phyloP scores from a whole-genome alignment of 73 alveolate species.

The Effrenium voratum region DNA sequence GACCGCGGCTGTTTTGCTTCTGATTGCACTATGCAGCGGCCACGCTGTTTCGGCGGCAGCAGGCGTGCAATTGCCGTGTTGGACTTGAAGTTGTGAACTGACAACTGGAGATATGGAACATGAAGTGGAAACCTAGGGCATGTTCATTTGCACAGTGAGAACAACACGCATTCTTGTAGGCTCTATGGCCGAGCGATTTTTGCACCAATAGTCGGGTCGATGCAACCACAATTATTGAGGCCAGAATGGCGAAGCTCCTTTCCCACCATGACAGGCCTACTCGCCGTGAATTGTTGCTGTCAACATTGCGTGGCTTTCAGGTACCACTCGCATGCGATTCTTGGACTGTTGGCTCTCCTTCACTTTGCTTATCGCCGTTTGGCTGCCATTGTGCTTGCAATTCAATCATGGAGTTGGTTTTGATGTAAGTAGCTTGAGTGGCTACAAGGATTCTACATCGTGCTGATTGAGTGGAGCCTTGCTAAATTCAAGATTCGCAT shows the following conservation, averaged over 20 bases:
- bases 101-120: no score
- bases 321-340: conserved; percentile 68
- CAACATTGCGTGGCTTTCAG: not conserved
- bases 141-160: no score
- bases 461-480: conserved; percentile 43
- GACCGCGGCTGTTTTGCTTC: no score
- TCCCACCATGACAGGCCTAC: conserved; percentile 49
- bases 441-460: conserved; percentile 45
- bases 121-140: no score
- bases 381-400: not conserved
- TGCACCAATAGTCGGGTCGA: no score
- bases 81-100: no score
- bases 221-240: no score
- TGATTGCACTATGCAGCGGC: no score
- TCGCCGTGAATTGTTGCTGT: not conserved
- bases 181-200: no score
- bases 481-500: not conserved
- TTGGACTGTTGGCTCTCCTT: conserved; percentile 62
- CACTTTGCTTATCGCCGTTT: conserved; percentile 60
- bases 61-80: no score
- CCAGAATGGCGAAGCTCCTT: conserved; percentile 69
- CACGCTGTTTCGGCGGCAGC: no score
- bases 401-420: not conserved
- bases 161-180: no score
- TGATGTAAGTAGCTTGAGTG: not conserved